These are phyloP conservation scores for Solanum bukasovii DNA, from an alignment of 257 asterid genomes.

Conservation along the genomic window DNA sequence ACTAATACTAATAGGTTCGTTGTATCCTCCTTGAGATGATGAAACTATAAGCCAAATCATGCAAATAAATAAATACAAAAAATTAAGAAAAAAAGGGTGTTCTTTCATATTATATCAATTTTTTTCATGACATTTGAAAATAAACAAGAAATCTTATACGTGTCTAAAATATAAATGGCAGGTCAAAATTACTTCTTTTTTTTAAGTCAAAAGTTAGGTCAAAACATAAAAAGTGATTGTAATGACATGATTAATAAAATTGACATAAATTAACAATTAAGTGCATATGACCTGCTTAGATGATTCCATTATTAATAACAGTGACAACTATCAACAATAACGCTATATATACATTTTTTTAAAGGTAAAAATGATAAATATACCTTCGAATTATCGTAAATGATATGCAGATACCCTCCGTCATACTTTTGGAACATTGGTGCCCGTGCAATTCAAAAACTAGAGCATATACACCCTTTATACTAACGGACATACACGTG, in stretches of 20 bases:
- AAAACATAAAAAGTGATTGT: background rate
- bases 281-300: background rate
- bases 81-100: background rate
- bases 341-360: background rate
- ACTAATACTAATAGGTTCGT: background rate
- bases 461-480: background rate
- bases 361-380: fast-evolving
- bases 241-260: background rate
- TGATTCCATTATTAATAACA: background rate
- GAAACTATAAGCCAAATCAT: background rate
- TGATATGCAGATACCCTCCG: fast-evolving
- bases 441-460: fast-evolving
- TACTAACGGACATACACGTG: too few species aligned
- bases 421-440: fast-evolving
- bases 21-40: background rate
- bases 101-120: too few species aligned
- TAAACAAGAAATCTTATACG: too few species aligned
- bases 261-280: background rate
- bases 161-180: background rate
- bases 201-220: too few species aligned
- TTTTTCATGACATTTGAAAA: background rate
- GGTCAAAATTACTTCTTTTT: background rate
- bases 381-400: fast-evolving
- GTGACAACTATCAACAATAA: background rate
- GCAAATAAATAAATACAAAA: background rate